A percentile compares a stretch with the other conserved stretches of the same genome.
Conservation (phyloP, 345 rosid species). For the Dipteronia sinensis region DNA sequence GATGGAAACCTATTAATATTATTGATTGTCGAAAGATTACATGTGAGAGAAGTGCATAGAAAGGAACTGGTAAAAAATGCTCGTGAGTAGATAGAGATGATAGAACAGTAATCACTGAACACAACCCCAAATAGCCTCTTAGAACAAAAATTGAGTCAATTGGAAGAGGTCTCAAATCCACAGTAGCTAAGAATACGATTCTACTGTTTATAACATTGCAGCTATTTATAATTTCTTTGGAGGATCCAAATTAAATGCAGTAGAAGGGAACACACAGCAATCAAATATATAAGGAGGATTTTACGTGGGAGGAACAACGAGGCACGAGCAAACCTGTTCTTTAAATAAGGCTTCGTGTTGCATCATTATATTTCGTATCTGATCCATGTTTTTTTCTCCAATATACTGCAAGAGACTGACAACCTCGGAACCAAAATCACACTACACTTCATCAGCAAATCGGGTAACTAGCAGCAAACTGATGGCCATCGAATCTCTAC, state of each 20-base stretch:
- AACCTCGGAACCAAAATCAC: not conserved
- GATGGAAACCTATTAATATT: not conserved
- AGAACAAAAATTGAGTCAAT: not conserved
- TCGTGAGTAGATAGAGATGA: not conserved
- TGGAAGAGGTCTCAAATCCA: not conserved
- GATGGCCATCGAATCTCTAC: not conserved
- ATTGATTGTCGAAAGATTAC: not conserved
- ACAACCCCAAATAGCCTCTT: not conserved
- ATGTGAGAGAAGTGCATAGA: no score
- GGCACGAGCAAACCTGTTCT: slow-evolving; percentile 18
- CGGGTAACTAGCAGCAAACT: not conserved
- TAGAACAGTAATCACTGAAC: not conserved
- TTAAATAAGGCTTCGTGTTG: slow-evolving; percentile 24
- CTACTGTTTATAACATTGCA: not conserved
- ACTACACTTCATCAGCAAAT: not conserved
- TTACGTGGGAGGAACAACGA: not conserved
- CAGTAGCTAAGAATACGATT: not conserved
- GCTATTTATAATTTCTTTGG: not conserved
- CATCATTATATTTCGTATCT: slow-evolving; percentile 21
- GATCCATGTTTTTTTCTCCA: slow-evolving; percentile 18
- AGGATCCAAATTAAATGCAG: no score
- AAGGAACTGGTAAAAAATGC: not conserved
- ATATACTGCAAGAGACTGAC: not conserved
- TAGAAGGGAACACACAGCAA: no score
- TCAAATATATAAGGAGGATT: not conserved